Evolutionary conservation across 2,329 filamentous ascomycete genomes (phyloP).

Genomic region (Nigrospora oryzae): DNA sequence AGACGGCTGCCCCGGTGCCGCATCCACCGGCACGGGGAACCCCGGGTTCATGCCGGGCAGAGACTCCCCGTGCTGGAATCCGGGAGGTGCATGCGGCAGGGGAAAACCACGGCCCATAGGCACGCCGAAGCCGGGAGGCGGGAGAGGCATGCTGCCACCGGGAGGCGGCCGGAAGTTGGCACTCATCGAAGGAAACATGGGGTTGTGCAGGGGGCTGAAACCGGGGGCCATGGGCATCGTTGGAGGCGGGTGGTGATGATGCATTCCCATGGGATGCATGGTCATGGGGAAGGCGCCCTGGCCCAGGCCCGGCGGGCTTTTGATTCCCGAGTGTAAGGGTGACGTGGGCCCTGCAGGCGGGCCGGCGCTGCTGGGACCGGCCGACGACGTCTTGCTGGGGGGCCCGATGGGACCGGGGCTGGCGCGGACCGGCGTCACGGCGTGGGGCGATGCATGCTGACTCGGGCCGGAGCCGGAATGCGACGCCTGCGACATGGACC

Average conservation of each 20-base stretch:
- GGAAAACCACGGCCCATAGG: constrained; percentile 34
- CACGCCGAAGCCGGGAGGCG: constrained; percentile 40
- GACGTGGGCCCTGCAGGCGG: constrained; percentile 48
- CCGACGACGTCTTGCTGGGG: constrained; percentile 1
- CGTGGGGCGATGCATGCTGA: constrained; percentile 51
- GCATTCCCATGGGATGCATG: constrained; percentile 49
- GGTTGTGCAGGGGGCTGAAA: constrained; percentile 27
- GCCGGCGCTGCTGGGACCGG: constrained; percentile 8
- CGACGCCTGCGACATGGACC: constrained; percentile 60
- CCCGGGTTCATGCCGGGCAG: constrained; percentile 28
- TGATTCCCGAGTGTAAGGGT: constrained; percentile 48
- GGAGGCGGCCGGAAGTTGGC: constrained; percentile 34
- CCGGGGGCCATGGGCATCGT: constrained; percentile 49
- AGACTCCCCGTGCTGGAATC: constrained; percentile 36
- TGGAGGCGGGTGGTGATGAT: constrained; percentile 31
- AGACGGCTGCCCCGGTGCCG: constrained; percentile 28
- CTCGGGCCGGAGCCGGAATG: constrained; percentile 48
- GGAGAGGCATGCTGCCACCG: constrained; percentile 35
- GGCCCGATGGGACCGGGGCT: constrained; percentile 49
- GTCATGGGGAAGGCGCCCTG: constrained; percentile 31
- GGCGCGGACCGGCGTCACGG: constrained; percentile 54
- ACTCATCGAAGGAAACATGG: constrained; percentile 31
- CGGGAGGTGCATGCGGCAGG: constrained; percentile 35
- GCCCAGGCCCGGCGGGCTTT: constrained; percentile 46
- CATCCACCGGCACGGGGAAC: constrained; percentile 21